Percentiles rank a stretch among this genome's conserved stretches.
Conservation (phyloP, 371 early-diverging fungal genomes). For the Lichtheimia hyalospora region DNA sequence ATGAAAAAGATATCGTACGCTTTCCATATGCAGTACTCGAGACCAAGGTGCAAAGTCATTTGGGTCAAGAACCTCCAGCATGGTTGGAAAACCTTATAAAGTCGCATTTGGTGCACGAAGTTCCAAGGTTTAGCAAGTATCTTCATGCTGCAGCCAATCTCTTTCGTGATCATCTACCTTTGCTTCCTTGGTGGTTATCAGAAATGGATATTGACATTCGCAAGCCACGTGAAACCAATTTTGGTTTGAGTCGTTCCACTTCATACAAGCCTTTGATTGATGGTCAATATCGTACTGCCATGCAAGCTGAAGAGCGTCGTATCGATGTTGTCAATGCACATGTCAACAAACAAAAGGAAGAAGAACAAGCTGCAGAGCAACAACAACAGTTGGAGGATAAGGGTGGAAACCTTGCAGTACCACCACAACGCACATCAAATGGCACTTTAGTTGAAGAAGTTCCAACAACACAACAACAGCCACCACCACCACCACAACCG, state of each 20-base stretch:
- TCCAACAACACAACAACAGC: neutral
- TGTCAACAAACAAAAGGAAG: too few relatives aligned
- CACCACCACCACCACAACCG: neutral
- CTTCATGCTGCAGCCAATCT: constrained; percentile 95
- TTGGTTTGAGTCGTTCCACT: constrained; percentile 49
- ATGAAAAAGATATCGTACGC: constrained; percentile 75
- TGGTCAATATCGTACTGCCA: constrained; percentile 43
- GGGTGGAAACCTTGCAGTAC: too few relatives aligned
- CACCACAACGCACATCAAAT: too few relatives aligned
- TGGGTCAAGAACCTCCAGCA: constrained; percentile 81
- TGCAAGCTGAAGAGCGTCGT: constrained; percentile 37
- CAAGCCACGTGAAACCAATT: constrained; percentile 57
- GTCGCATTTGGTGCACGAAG: constrained; percentile 92
- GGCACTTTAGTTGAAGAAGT: neutral
- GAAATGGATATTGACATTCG: constrained; percentile 94
- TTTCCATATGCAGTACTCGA: constrained; percentile 99
- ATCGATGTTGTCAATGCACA: constrained; percentile 14
- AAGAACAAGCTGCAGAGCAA: neutral
- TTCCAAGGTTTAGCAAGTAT: constrained; percentile 98
- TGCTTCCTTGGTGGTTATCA: constrained; percentile 98
- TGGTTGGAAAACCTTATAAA: constrained; percentile 93
- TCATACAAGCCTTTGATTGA: constrained; percentile 51
- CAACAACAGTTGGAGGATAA: too few relatives aligned
- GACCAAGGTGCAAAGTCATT: constrained; percentile 89
- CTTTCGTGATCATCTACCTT: constrained; percentile 79